Conservation (phyloP, 768 basidiomycete species). For the Psilocybe azurescens region DNA sequence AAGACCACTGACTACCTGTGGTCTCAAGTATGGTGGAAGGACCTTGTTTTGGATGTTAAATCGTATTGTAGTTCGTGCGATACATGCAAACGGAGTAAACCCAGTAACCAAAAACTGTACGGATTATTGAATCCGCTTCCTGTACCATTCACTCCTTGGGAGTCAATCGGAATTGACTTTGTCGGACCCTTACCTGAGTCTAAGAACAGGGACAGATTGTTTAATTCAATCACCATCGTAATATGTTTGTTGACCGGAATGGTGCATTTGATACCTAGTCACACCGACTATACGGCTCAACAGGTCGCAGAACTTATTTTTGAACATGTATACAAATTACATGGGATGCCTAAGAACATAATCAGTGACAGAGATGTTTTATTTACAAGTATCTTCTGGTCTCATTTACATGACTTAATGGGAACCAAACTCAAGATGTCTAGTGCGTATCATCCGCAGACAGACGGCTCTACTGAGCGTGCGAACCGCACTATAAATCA, state of each 20-base stretch:
- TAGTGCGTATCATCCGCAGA: too few species aligned
- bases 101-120: constrained; percentile 6
- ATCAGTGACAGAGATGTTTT: too few species aligned
- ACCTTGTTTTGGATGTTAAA: not conserved
- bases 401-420: too few species aligned
- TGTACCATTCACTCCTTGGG: not conserved
- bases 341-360: too few species aligned
- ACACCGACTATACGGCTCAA: not conserved
- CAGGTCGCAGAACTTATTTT: too few species aligned
- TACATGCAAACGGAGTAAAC: not conserved
- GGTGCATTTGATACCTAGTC: constrained; percentile 3
- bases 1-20: not conserved
- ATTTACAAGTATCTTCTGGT: too few species aligned
- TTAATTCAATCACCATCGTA: constrained; percentile 2
- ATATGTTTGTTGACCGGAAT: not conserved
- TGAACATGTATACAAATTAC: too few species aligned
- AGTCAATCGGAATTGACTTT: constrained; percentile 3
- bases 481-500: too few species aligned
- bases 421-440: too few species aligned
- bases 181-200: not conserved
- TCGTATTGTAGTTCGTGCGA: not conserved
- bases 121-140: not conserved
- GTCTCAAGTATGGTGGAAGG: constrained; percentile 6
- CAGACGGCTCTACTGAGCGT: too few species aligned
- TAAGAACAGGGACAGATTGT: not conserved